Conservation (phyloP, 2,329 filamentous ascomycete species). For the Chrysosporium keratinophilum region DNA sequence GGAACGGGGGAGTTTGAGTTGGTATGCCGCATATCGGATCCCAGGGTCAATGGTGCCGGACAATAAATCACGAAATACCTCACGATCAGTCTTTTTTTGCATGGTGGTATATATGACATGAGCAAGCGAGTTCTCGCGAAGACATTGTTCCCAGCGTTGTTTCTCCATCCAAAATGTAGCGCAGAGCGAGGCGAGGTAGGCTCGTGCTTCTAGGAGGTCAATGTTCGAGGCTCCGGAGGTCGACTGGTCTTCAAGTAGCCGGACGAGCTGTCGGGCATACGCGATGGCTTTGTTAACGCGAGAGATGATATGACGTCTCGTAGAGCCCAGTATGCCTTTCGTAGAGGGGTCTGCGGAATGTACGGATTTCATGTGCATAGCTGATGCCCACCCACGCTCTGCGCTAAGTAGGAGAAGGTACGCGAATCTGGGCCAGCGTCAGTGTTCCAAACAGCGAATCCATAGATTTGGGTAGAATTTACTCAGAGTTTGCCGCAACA, state of each 20-base stretch:
- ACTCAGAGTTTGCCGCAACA: constrained; percentile 66
- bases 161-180: constrained; percentile 80
- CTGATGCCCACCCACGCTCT: constrained; percentile 89
- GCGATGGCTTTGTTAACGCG: constrained; percentile 69
- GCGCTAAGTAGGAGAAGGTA: constrained; percentile 72
- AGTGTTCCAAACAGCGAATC: constrained; percentile 1
- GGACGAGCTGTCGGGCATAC: constrained; percentile 57
- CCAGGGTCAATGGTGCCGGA: constrained; percentile 82
- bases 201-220: constrained; percentile 74
- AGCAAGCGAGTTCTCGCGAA: constrained; percentile 64
- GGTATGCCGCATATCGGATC: constrained; percentile 88
- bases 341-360: constrained; percentile 63
- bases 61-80: constrained; percentile 76
- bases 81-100: constrained; percentile 53
- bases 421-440: constrained; percentile 49
- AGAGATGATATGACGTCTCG: constrained; percentile 79
- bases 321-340: constrained; percentile 66
- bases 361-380: constrained; percentile 82
- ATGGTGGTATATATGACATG: constrained; percentile 75
- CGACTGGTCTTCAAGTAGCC: constrained; percentile 52
- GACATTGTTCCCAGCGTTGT: constrained; percentile 69
- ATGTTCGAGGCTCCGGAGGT: constrained; percentile 55
- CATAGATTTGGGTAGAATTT: constrained; percentile 27
- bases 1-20: constrained; percentile 76
- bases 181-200: constrained; percentile 66